Conservation (phyloP, 1,284 basidiomycete genomes). For the Paramarasmius palmivorus region DNA sequence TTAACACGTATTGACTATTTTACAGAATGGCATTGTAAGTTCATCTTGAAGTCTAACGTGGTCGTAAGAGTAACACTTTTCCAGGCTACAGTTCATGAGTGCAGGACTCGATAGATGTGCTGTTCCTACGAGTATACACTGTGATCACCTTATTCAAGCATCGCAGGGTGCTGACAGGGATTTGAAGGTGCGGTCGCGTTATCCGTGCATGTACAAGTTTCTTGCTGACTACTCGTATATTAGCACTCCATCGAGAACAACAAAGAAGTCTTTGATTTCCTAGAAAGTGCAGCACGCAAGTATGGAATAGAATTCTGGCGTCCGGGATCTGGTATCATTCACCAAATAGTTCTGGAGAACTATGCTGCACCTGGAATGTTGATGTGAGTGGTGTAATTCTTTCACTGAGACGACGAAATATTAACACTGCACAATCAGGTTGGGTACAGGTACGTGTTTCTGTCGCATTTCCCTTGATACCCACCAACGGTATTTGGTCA, state of each 20-base stretch:
- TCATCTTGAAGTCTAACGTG: slow-evolving; percentile 10
- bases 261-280: slow-evolving; percentile 97
- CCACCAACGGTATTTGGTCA: slow-evolving; percentile 31
- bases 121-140: slow-evolving; percentile 90
- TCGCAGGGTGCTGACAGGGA: slow-evolving; percentile 81
- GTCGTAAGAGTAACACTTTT: slow-evolving; percentile 9
- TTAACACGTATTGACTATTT: slow-evolving; percentile 5
- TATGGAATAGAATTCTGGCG: slow-evolving; percentile 97
- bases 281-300: slow-evolving; percentile 92
- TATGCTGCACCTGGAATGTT: slow-evolving; percentile 90
- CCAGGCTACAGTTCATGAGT: slow-evolving; percentile 97
- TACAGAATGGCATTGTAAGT: slow-evolving; percentile 77
- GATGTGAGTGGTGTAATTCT: slow-evolving; percentile 51
- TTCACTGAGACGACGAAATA: neutral
- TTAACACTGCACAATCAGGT: slow-evolving; percentile 43
- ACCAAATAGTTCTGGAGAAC: slow-evolving; percentile 98
- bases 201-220: neutral
- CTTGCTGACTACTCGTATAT: slow-evolving; percentile 6
- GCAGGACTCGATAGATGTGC: slow-evolving; percentile 86
- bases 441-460: slow-evolving; percentile 63
- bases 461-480: neutral
- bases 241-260: slow-evolving; percentile 89
- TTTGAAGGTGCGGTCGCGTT: slow-evolving; percentile 57
- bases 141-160: slow-evolving; percentile 97
- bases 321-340: slow-evolving; percentile 95